Conservation (phyloP, 495 filamentous ascomycete species). For the Acidomyces sp. region DNA sequence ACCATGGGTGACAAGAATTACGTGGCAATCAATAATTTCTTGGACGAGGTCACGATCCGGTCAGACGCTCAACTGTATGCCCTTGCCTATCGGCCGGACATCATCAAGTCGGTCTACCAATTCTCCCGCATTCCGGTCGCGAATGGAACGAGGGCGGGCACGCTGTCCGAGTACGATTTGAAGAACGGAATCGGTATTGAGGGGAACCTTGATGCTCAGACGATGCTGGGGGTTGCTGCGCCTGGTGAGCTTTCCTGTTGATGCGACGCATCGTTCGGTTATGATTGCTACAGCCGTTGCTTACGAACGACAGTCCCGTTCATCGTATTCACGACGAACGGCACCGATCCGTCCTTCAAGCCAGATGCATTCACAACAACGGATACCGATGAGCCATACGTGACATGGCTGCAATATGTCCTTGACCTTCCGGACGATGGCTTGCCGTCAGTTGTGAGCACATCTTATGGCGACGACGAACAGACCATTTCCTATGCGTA, state of each 20-base stretch:
- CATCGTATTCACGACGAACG: neutral
- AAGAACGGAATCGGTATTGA: neutral
- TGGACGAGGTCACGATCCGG: conserved; percentile 36
- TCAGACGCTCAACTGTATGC: conserved; percentile 36
- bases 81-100: conserved; percentile 34
- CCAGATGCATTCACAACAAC: neutral
- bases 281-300: too few species aligned
- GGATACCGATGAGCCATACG: neutral
- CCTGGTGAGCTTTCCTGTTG: too few species aligned
- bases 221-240: neutral
- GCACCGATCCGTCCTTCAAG: neutral
- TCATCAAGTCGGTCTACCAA: conserved; percentile 27
- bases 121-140: conserved; percentile 33
- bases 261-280: too few species aligned
- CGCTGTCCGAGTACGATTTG: neutral
- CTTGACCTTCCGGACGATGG: neutral
- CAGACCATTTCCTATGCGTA: conserved; percentile 56
- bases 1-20: conserved; percentile 30
- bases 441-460: conserved; percentile 19
- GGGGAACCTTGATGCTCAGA: neutral
- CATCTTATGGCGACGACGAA: conserved; percentile 72
- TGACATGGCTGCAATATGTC: neutral
- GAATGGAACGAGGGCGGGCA: conserved; percentile 26
- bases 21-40: conserved; percentile 37
- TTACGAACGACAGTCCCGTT: too few species aligned